Evolutionary conservation across 2,329 filamentous ascomycete species (phyloP).

Genomic region (Colletotrichum lupini): DNA sequence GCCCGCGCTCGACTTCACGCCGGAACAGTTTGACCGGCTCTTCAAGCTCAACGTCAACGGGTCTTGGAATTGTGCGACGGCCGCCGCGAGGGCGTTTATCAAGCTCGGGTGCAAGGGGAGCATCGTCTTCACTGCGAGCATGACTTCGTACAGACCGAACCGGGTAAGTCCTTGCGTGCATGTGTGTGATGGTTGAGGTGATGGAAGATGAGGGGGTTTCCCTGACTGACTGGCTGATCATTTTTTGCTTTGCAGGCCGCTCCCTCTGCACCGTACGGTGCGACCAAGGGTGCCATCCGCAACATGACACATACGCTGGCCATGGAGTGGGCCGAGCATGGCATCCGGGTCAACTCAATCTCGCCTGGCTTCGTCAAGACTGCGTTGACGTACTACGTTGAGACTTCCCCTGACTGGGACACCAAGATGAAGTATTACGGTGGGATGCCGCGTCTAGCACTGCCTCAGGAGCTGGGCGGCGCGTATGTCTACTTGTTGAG

Average conservation of each 20-base stretch:
- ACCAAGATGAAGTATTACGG: slow-evolving; percentile 68
- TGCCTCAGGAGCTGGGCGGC: slow-evolving; percentile 65
- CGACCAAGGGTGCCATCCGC: slow-evolving; percentile 55
- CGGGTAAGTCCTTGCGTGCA: slow-evolving; percentile 41
- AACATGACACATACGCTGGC: slow-evolving; percentile 54
- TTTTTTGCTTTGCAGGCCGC: slow-evolving; percentile 46
- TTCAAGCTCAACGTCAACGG: slow-evolving; percentile 58
- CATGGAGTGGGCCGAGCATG: slow-evolving; percentile 60
- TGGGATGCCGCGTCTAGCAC: slow-evolving; percentile 64
- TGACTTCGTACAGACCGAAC: slow-evolving; percentile 61
- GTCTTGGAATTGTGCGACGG: slow-evolving; percentile 56
- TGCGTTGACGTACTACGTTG: slow-evolving; percentile 61
- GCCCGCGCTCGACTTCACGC: slow-evolving; percentile 52
- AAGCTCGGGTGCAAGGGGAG: slow-evolving; percentile 47
- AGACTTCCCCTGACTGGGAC: slow-evolving; percentile 64
- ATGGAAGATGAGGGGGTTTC: no score
- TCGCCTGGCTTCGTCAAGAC: slow-evolving; percentile 57
- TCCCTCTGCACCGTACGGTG: slow-evolving; percentile 60
- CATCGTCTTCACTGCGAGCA: slow-evolving; percentile 58
- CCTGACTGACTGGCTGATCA: no score
- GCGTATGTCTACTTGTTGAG: slow-evolving; percentile 68
- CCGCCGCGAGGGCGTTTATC: slow-evolving; percentile 55
- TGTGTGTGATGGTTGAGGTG: no score
- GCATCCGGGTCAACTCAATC: slow-evolving; percentile 58
- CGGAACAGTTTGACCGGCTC: slow-evolving; percentile 17